phyloP scores from a whole-genome alignment of 352 stramenopile genomes.

The Pythium aphanidermatum region DNA sequence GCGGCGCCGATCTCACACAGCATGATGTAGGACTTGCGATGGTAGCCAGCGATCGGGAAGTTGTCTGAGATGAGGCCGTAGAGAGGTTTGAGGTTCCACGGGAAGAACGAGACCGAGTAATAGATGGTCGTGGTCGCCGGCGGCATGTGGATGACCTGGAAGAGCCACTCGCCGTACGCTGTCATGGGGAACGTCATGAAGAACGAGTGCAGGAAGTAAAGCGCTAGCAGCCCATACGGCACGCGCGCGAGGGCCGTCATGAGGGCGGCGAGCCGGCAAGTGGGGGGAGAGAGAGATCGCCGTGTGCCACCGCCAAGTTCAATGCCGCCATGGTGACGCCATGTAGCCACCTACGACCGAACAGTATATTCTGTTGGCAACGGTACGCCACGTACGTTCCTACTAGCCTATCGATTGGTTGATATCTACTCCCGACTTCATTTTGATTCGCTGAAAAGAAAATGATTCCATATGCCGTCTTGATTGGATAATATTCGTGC shows the following conservation, averaged over 20 bases:
- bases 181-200: slow-evolving; percentile 72
- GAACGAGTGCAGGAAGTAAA: slow-evolving; percentile 81
- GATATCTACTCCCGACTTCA: neutral
- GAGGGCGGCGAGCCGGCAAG: neutral
- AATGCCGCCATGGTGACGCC: no score
- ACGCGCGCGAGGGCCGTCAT: slow-evolving; percentile 19
- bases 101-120: slow-evolving; percentile 79
- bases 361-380: no score
- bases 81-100: slow-evolving; percentile 83
- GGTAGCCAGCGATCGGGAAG: slow-evolving; percentile 64
- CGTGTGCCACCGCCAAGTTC: no score
- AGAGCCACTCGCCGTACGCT: slow-evolving; percentile 72
- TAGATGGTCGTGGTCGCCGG: slow-evolving; percentile 74
- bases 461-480: neutral
- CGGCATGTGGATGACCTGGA: slow-evolving; percentile 69
- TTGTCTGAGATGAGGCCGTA: slow-evolving; percentile 76
- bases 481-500: slow-evolving; percentile 7
- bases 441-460: slow-evolving; percentile 19
- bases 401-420: no score
- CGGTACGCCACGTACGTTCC: no score
- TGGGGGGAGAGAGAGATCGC: no score
- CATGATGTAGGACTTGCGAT: slow-evolving; percentile 79
- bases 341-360: no score
- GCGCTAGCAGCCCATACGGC: slow-evolving; percentile 46
- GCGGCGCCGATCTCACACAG: slow-evolving; percentile 57